These are phyloP conservation scores for Arthrobotrys sinensis DNA, from an alignment of 2,329 filamentous ascomycete genomes.

Conservation along the genomic window DNA sequence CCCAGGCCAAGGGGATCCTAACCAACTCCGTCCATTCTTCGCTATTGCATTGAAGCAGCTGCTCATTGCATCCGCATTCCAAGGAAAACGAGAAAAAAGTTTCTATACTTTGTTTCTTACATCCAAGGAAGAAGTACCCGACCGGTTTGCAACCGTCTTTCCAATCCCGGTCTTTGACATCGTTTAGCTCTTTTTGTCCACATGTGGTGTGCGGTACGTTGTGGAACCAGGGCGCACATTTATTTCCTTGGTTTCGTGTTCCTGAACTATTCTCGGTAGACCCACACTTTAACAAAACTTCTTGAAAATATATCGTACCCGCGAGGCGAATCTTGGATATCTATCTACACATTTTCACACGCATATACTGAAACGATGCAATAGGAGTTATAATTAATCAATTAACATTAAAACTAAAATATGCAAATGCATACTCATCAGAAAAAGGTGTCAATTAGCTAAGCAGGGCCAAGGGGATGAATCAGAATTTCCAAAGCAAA, in stretches of 20 bases:
- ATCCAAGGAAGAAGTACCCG: neutral
- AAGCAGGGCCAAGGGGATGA: too few relatives aligned
- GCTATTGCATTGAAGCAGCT: too few relatives aligned
- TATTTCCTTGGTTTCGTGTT: conserved; percentile 22
- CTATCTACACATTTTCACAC: neutral
- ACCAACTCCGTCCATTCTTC: conserved; percentile 8
- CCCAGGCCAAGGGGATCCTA: neutral
- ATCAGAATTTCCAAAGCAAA: neutral
- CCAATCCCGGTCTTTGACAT: neutral
- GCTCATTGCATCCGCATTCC: neutral
- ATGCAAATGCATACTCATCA: conserved; percentile 1
- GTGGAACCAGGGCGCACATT: neutral
- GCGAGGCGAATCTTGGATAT: neutral
- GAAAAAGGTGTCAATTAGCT: neutral
- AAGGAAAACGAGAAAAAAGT: neutral
- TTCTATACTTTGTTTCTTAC: too few relatives aligned
- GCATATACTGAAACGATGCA: neutral
- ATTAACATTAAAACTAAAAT: neutral
- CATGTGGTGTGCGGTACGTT: neutral
- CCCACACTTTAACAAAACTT: neutral
- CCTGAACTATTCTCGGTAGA: conserved; percentile 5
- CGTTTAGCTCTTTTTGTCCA: neutral
- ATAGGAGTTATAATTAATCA: neutral
- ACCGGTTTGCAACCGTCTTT: conserved; percentile 9
- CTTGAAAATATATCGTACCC: neutral